A percentile compares a stretch with the other conserved stretches of the same genome.
phyloP scores from a whole-genome alignment of 345 rosid species.

The Excoecaria cochinchinensis region DNA sequence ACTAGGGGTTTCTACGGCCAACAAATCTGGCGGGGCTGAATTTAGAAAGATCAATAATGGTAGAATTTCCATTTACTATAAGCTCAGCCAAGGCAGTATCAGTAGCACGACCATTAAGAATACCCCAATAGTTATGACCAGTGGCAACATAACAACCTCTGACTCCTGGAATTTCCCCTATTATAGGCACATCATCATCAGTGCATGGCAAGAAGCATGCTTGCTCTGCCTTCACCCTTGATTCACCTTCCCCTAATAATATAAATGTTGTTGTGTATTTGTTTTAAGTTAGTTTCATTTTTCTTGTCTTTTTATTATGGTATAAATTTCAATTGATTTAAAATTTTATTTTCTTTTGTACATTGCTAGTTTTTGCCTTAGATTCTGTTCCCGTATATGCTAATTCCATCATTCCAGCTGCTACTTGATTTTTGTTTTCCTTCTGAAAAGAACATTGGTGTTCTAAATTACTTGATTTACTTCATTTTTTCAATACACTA shows the following conservation, averaged over 20 bases:
- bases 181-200: constrained; percentile 67
- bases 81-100: constrained; percentile 88
- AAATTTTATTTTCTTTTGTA: too few species aligned
- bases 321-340: too few species aligned
- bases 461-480: too few species aligned
- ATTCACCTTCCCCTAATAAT: constrained; percentile 54
- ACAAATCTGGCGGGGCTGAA: constrained; percentile 78
- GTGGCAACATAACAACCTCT: constrained; percentile 76
- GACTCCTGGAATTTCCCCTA: constrained; percentile 70
- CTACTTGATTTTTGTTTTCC: too few species aligned
- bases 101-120: constrained; percentile 85
- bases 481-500: too few species aligned
- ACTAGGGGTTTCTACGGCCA: constrained; percentile 17
- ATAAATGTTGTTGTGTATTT: too few species aligned
- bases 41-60: constrained; percentile 54
- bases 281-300: too few species aligned
- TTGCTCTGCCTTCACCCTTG: constrained; percentile 71
- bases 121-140: constrained; percentile 92
- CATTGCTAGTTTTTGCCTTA: too few species aligned
- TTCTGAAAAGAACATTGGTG: too few species aligned
- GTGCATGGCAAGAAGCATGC: constrained; percentile 89
- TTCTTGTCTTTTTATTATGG: too few species aligned
- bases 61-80: constrained; percentile 58
- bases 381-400: too few species aligned
- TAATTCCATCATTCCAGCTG: too few species aligned